phyloP scores from a whole-genome alignment of 495 filamentous ascomycete genomes.

The Lindgomyces ingoldianus region DNA sequence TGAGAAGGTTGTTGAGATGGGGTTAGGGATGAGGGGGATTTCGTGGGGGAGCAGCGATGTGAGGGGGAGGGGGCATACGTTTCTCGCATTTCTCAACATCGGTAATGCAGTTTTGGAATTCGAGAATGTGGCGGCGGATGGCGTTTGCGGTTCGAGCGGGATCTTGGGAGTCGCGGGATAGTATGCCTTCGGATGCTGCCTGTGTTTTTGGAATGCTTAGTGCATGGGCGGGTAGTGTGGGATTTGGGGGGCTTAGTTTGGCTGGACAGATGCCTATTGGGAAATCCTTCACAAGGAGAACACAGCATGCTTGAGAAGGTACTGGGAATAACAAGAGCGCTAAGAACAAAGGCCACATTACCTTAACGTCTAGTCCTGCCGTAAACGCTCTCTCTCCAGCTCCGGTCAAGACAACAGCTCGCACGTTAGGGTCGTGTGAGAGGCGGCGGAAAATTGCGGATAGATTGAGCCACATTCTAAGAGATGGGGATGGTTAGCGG shows the following conservation, averaged over 20 bases:
- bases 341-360: not conserved
- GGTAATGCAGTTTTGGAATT: constrained; percentile 77
- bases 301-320: not conserved
- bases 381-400: constrained; percentile 85
- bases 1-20: not conserved
- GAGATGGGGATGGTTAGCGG: not conserved
- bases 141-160: constrained; percentile 54
- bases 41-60: not conserved
- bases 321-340: not conserved
- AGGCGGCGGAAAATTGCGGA: constrained; percentile 70
- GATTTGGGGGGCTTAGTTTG: too few species aligned
- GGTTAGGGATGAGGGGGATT: not conserved
- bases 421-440: constrained; percentile 69
- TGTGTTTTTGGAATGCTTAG: not conserved
- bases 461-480: constrained; percentile 86
- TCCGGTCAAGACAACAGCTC: constrained; percentile 78
- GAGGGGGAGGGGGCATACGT: constrained; percentile 51
- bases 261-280: not conserved
- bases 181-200: constrained; percentile 38
- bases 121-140: constrained; percentile 66
- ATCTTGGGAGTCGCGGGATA: constrained; percentile 11
- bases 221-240: not conserved
- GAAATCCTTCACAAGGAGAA: not conserved
- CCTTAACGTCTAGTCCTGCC: constrained; percentile 71
- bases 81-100: constrained; percentile 86